phyloP scores from a whole-genome alignment of 768 basidiomycete genomes.

The Artomyces pyxidatus region DNA sequence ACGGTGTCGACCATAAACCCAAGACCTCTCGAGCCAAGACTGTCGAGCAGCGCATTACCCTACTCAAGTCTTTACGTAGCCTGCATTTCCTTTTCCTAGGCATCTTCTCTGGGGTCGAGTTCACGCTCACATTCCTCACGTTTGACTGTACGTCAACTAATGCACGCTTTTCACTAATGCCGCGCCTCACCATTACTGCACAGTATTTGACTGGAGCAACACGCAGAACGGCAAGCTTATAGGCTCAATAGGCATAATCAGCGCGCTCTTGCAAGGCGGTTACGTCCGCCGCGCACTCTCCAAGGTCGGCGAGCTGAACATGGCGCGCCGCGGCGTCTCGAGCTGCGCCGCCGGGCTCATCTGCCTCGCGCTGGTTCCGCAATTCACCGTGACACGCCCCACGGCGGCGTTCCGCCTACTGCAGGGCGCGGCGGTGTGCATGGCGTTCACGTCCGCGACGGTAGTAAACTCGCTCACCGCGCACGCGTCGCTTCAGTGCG shows the following conservation, averaged over 20 bases:
- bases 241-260: constrained; percentile 82
- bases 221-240: constrained; percentile 82
- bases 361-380: constrained; percentile 67
- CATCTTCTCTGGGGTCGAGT: constrained; percentile 92
- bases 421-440: constrained; percentile 66
- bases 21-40: constrained; percentile 6
- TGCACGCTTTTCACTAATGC: not conserved
- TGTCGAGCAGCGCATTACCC: constrained; percentile 42
- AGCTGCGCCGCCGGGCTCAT: constrained; percentile 65
- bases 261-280: constrained; percentile 86
- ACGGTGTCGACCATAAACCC: constrained; percentile 1
- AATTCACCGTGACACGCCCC: constrained; percentile 33
- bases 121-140: constrained; percentile 92
- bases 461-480: constrained; percentile 93
- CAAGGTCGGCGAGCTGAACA: constrained; percentile 67
- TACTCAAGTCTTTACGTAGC: constrained; percentile 51
- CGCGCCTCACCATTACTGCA: not conserved
- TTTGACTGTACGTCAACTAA: constrained; percentile 64
- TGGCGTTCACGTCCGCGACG: constrained; percentile 93
- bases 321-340: constrained; percentile 76
- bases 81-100: constrained; percentile 83
- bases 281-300: constrained; percentile 81
- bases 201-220: constrained; percentile 87
- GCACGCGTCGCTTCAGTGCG: constrained; percentile 84
- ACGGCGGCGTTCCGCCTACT: constrained; percentile 44